Conservation (phyloP, 192 early-diverging fungal genomes). For the Mortierella alpina region DNA sequence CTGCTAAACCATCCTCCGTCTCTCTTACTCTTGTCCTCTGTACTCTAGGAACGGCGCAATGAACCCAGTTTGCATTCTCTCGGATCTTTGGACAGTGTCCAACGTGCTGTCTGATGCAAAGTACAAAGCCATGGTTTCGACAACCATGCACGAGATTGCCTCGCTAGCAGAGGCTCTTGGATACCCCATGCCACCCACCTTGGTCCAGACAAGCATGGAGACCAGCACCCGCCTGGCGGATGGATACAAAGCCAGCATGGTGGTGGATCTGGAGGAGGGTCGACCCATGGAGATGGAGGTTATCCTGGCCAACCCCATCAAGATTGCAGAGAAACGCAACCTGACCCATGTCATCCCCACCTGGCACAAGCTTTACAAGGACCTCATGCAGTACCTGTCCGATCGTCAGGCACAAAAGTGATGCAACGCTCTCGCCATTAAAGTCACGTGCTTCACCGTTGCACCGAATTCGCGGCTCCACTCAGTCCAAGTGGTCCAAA, state of each 20-base stretch:
- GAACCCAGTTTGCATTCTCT: constrained; percentile 72
- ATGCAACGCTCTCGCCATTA: too few relatives aligned
- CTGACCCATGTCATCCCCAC: constrained; percentile 48
- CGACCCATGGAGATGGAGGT: constrained; percentile 56
- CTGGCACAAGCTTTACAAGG: constrained; percentile 39
- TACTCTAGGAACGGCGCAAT: constrained; percentile 73
- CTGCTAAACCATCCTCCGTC: background rate
- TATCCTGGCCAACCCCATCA: constrained; percentile 49
- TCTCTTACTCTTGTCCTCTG: background rate
- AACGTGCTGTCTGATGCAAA: constrained; percentile 63
- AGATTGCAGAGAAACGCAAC: constrained; percentile 44
- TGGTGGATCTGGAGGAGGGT: constrained; percentile 56
- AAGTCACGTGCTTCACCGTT: background rate
- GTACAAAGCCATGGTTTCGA: constrained; percentile 54
- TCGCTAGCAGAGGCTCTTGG: constrained; percentile 61
- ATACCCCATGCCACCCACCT: constrained; percentile 44
- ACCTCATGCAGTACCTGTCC: constrained; percentile 35
- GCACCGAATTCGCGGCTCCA: too few relatives aligned
- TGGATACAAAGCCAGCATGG: constrained; percentile 60
- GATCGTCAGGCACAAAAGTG: background rate
- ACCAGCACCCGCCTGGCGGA: constrained; percentile 45
- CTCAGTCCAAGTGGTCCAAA: too few relatives aligned
- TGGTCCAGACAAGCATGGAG: constrained; percentile 50
- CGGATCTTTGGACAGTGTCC: constrained; percentile 63
- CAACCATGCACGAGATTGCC: constrained; percentile 68